Conservation (phyloP, 805 yeast genomes). For the Sungouiella blattae region DNA sequence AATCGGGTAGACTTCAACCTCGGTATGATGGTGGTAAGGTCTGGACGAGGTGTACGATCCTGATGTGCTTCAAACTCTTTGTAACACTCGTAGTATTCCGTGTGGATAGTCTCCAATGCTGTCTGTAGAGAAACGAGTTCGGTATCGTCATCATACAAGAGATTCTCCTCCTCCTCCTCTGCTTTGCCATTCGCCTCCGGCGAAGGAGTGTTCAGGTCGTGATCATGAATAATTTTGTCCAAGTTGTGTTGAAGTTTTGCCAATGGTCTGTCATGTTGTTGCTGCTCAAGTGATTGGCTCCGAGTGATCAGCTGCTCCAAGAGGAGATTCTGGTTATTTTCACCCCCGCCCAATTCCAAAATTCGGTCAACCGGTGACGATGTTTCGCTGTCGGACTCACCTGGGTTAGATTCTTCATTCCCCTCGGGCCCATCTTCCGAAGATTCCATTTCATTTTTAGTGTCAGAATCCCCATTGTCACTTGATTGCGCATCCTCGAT, state of each 20-base stretch:
- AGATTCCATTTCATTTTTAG: slow-evolving; percentile 5
- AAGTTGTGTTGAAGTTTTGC: slow-evolving; percentile 78
- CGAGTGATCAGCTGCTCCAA: slow-evolving; percentile 60
- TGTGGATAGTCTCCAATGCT: slow-evolving; percentile 63
- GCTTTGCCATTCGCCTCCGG: slow-evolving; percentile 21
- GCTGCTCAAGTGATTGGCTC: slow-evolving; percentile 70
- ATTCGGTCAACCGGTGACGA: slow-evolving; percentile 48
- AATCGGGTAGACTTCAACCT: slow-evolving; percentile 67
- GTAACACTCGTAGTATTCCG: slow-evolving; percentile 48
- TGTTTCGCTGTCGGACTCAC: slow-evolving; percentile 8
- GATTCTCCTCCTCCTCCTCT: slow-evolving; percentile 42
- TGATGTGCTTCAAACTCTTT: slow-evolving; percentile 5
- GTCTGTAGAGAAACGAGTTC: slow-evolving; percentile 64
- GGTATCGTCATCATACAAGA: slow-evolving; percentile 74
- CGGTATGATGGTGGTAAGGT: slow-evolving; percentile 69
- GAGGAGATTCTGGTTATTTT: slow-evolving; percentile 45
- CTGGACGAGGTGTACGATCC: slow-evolving; percentile 40
- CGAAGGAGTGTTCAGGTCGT: slow-evolving; percentile 21
- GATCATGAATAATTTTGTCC: slow-evolving; percentile 43
- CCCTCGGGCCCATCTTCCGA: not conserved
- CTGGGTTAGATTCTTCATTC: slow-evolving; percentile 3
- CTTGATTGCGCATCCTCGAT: no score
- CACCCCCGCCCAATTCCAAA: slow-evolving; percentile 49
- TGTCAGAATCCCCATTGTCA: slow-evolving; percentile 24
- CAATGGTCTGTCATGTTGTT: slow-evolving; percentile 77